Evolutionary conservation across 805 yeast genomes (phyloP).

Genomic region (Isabelozyma gotoi): DNA sequence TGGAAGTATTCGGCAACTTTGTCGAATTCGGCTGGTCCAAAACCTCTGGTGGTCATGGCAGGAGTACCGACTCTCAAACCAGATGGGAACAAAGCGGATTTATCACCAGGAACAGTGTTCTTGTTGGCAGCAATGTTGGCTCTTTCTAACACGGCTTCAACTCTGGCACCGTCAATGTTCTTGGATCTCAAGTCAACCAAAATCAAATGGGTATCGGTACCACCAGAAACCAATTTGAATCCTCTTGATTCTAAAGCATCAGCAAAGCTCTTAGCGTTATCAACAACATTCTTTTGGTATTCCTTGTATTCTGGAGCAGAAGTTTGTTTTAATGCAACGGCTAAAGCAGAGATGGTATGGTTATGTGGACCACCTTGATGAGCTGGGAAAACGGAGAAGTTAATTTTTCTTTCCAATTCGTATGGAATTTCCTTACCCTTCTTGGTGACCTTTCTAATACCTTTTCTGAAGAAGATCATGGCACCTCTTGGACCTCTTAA

Average conservation of each 20-base stretch:
- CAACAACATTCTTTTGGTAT: conserved; percentile 85
- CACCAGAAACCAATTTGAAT: conserved; percentile 84
- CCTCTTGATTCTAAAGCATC: conserved; percentile 66
- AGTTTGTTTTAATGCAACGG: conserved; percentile 95
- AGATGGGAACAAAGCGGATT: conserved; percentile 93
- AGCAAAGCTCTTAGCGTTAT: conserved; percentile 86
- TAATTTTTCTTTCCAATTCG: conserved; percentile 92
- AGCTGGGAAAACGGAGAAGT: conserved; percentile 99
- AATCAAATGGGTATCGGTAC: conserved; percentile 97
- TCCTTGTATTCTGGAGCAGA: conserved; percentile 84
- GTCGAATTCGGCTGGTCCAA: conserved; percentile 81
- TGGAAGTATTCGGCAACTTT: conserved; percentile 80
- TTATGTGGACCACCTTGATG: conserved; percentile 99
- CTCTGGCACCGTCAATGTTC: conserved; percentile 95
- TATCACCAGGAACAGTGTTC: conserved; percentile 97
- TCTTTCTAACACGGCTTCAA: conserved; percentile 91
- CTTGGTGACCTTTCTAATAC: conserved; percentile 84
- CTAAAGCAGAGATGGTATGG: conserved; percentile 97
- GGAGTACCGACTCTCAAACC: conserved; percentile 98
- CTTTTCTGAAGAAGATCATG: conserved; percentile 97
- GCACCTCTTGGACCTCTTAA: conserved; percentile 99
- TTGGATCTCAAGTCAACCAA: conserved; percentile 84
- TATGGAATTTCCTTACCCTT: conserved; percentile 89
- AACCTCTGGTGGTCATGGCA: conserved; percentile 97
- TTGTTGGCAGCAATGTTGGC: conserved; percentile 95